These are phyloP conservation scores for Pterocarpus santalinus DNA, from an alignment of 306 rosid species.

Conservation along the genomic window DNA sequence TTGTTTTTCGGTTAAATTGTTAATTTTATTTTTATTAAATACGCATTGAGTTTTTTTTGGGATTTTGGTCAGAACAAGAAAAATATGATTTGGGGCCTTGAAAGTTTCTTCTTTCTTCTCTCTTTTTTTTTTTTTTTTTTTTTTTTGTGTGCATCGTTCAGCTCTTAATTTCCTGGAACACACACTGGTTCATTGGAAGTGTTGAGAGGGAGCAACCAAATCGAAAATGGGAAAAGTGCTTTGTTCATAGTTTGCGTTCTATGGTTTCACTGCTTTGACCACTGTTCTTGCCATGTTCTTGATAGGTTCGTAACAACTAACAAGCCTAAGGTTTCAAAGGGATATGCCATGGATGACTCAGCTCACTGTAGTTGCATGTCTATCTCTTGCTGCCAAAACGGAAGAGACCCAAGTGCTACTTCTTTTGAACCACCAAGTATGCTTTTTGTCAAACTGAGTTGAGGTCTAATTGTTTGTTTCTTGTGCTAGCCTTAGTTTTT, in stretches of 20 bases:
- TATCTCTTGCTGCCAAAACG: slow-evolving; percentile 87
- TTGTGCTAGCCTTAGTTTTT: neutral
- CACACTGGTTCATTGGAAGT: too few species aligned
- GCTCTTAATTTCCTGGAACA: neutral
- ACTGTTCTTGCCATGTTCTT: slow-evolving; percentile 75
- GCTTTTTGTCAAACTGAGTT: slow-evolving; percentile 8
- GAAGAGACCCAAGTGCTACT: slow-evolving; percentile 80
- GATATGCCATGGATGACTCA: slow-evolving; percentile 85
- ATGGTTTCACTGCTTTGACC: slow-evolving; percentile 74
- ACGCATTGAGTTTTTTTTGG: neutral
- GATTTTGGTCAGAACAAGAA: slow-evolving; percentile 11
- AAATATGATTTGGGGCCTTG: slow-evolving; percentile 30
- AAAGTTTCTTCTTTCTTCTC: slow-evolving; percentile 17
- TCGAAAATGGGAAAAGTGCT: too few species aligned
- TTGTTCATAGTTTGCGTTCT: slow-evolving; percentile 43
- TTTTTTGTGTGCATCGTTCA: neutral
- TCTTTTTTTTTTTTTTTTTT: slow-evolving; percentile 26
- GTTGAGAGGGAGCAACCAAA: neutral
- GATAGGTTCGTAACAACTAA: slow-evolving; percentile 60
- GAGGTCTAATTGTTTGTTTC: slow-evolving; percentile 28
- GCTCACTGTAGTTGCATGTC: slow-evolving; percentile 71
- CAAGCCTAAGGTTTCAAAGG: slow-evolving; percentile 51
- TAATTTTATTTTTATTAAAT: neutral
- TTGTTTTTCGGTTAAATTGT: neutral
- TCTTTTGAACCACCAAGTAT: slow-evolving; percentile 81